Conservation (phyloP, 345 rosid species). For the Linum lewisii region DNA sequence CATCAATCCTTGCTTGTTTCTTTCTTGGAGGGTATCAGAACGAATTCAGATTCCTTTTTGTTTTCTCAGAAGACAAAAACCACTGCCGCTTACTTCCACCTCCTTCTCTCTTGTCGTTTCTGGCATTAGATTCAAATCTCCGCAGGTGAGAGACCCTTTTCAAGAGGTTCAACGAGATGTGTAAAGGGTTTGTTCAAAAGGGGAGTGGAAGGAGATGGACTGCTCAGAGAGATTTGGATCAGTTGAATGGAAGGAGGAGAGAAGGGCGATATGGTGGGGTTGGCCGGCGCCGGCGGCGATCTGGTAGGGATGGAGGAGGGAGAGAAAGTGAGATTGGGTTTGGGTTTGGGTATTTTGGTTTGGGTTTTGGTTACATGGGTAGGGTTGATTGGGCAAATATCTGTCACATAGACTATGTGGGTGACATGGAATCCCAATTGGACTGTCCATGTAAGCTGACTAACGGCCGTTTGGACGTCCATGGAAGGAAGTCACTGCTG, state of each 20-base stretch:
- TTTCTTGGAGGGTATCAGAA: background rate
- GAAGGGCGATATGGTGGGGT: no score
- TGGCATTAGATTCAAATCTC: background rate
- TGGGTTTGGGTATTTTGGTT: no score
- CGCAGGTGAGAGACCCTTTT: slow-evolving; percentile 2
- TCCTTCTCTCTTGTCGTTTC: slow-evolving; percentile 1
- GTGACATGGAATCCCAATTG: no score
- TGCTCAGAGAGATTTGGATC: slow-evolving; percentile 61
- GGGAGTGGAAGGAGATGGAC: slow-evolving; percentile 99
- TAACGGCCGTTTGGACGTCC: no score
- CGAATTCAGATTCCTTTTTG: background rate
- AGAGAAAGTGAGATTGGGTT: no score
- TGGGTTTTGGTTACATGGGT: no score
- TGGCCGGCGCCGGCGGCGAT: no score
- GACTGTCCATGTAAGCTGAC: no score
- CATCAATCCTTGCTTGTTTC: background rate
- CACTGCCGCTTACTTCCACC: background rate
- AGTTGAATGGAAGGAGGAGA: slow-evolving; percentile 36
- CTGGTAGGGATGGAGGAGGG: no score
- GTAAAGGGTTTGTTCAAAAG: slow-evolving; percentile 68
- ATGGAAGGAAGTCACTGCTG: no score
- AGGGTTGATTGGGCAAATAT: no score
- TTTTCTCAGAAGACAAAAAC: background rate
- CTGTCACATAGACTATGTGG: no score
- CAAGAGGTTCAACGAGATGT: slow-evolving; percentile 59